These are phyloP conservation scores for Pseudogymnoascus sp. DNA, from an alignment of 2,329 filamentous ascomycete genomes.

Conservation along the genomic window DNA sequence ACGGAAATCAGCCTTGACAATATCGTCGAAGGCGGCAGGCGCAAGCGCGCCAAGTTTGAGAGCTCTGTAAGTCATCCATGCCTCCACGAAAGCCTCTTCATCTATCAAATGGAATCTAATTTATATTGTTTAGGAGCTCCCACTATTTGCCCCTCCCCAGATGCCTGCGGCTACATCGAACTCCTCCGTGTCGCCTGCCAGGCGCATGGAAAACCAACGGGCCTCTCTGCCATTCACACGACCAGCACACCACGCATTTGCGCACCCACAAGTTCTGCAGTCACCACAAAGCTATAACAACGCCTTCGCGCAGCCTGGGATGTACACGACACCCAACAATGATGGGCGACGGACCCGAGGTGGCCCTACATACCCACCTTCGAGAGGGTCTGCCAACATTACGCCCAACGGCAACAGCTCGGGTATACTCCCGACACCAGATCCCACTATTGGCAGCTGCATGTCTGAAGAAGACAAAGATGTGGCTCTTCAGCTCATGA, in stretches of 20 bases:
- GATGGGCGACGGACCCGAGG: conserved; percentile 61
- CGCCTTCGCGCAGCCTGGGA: conserved; percentile 45
- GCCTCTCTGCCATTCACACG: conserved; percentile 68
- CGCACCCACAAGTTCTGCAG: conserved; percentile 68
- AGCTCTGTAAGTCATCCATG: conserved; percentile 72
- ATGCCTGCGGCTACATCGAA: conserved; percentile 94
- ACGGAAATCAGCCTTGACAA: conserved; percentile 98
- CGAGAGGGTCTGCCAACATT: conserved; percentile 33
- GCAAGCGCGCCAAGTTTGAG: conserved; percentile 91
- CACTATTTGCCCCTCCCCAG: conserved; percentile 87
- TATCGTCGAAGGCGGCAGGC: conserved; percentile 91
- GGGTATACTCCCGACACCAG: conserved; percentile 80
- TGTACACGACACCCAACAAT: conserved; percentile 56
- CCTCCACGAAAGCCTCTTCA: not conserved
- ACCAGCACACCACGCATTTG: conserved; percentile 71
- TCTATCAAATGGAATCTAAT: conserved; percentile 9
- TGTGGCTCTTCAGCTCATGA: conserved; percentile 93
- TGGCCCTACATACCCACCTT: conserved; percentile 48
- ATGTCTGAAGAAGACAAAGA: conserved; percentile 93
- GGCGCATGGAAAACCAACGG: conserved; percentile 67
- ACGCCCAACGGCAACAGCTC: conserved; percentile 38
- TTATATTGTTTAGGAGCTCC: conserved; percentile 64
- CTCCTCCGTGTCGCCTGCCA: conserved; percentile 89
- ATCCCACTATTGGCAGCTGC: conserved; percentile 93
- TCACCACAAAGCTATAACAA: conserved; percentile 72